Conservation (phyloP, 495 filamentous ascomycete species). For the Penicillium parvum region DNA sequence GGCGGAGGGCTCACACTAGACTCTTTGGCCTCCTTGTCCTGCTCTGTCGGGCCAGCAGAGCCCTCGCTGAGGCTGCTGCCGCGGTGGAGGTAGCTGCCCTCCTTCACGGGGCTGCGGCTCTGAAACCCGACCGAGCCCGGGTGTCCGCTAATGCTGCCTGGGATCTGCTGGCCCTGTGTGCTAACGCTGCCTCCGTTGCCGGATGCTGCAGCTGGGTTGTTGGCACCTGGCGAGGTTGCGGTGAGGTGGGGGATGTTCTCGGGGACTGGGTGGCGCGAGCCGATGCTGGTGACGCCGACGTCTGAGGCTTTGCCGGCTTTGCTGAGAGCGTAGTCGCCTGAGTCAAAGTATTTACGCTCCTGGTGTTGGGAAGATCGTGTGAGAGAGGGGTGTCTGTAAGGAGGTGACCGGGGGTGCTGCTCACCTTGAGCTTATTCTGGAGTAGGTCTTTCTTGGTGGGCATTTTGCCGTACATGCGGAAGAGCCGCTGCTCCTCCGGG, state of each 20-base stretch:
- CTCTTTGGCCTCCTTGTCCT: slow-evolving; percentile 32
- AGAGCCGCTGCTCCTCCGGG: slow-evolving; percentile 89
- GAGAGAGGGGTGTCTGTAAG: neutral
- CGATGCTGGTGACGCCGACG: slow-evolving; percentile 88
- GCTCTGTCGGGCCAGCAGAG: slow-evolving; percentile 34
- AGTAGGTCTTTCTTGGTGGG: slow-evolving; percentile 93
- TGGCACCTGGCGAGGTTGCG: slow-evolving; percentile 62
- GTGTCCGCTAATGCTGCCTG: slow-evolving; percentile 43
- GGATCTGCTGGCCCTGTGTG: slow-evolving; percentile 38
- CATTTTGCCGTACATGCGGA: slow-evolving; percentile 94
- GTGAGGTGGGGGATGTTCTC: slow-evolving; percentile 93
- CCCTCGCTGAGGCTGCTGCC: slow-evolving; percentile 69
- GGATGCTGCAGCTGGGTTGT: slow-evolving; percentile 29
- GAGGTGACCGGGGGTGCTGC: slow-evolving; percentile 2
- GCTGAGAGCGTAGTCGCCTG: slow-evolving; percentile 93
- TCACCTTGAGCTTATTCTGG: slow-evolving; percentile 89
- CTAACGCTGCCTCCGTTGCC: slow-evolving; percentile 43
- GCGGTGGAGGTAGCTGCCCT: slow-evolving; percentile 75
- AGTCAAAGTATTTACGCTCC: slow-evolving; percentile 99
- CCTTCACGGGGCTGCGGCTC: slow-evolving; percentile 78
- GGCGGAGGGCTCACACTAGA: slow-evolving; percentile 44
- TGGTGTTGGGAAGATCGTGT: slow-evolving; percentile 25
- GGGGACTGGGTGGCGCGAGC: slow-evolving; percentile 88
- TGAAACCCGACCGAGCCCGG: slow-evolving; percentile 48
- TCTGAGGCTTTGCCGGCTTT: slow-evolving; percentile 97